Base-by-base conservation (phyloP, 1,139 yeast genomes). In the Sugiyamaella paludigena region DNA sequence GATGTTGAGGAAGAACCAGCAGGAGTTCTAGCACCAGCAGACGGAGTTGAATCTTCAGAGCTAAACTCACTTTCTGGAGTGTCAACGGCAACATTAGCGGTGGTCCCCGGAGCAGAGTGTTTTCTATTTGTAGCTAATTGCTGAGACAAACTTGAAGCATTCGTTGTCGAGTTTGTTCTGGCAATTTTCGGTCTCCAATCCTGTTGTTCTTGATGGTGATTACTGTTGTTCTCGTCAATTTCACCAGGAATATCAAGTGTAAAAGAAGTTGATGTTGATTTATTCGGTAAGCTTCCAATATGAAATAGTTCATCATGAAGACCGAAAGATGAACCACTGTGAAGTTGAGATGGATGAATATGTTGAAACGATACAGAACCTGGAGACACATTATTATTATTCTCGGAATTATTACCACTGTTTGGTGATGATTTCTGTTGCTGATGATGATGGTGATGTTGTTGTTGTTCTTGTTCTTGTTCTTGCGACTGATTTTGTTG, bases 321-420 rank as follows among this genome's bases (percentile, higher is more conserved):
- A 10, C 42, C 33, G 7, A 47, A 47, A 4, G 49, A 29, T 1
- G 43, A 11, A 12, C 45, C 47, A 11, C 40, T 24, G 33, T 47
- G 43, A 11, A 50, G 45, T 36, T 59, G 62, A 12, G 59, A 49
- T 12, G 62, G 62, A 40, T 58, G 61, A 11, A 59, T 49, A 40
- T 59, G 61, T 45, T 58, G 61, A 33, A 58, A 51, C 5, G 36
- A 33, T 6, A 28, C 13, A 3, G 36, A 11, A 11, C 32, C 15
- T 7, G 37, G 12, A 15, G 37, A 35, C 9, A 4, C 11, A 31
- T 36, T 16, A 13, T 19, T 40, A 13, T 13, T 40, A 11, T 7
- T 13, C n/a, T 35, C 11, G 7, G 40, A 13, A 16, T 27, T 27
- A 28, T 31, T 33, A 33, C 13, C 12, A 26, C 4, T 36, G 35